Percentiles rank a stretch among this genome's conserved stretches.
These are phyloP conservation scores for Daldinia decipiens DNA, from an alignment of 495 filamentous ascomycete species.

Conservation along the genomic window DNA sequence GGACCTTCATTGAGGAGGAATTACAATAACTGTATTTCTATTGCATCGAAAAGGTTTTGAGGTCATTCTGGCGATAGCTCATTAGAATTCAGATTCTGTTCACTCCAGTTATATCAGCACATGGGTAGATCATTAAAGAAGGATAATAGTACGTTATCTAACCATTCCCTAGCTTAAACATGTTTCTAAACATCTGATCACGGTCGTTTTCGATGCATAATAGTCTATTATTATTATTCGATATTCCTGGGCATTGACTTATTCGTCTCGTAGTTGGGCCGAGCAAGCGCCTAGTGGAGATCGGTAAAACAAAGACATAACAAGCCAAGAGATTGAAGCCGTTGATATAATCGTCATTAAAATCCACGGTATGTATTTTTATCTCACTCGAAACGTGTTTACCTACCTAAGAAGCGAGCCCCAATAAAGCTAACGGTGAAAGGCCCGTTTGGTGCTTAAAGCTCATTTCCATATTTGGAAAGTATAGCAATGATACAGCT, in stretches of 20 bases:
- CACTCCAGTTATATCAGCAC: constrained; percentile 13
- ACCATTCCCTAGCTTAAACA: neutral
- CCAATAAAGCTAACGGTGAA: constrained; percentile 29
- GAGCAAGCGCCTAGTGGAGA: constrained; percentile 9
- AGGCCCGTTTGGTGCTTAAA: constrained; percentile 30
- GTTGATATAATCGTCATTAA: neutral
- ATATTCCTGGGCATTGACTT: neutral
- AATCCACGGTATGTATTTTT: constrained; percentile 27
- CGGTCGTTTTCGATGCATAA: neutral
- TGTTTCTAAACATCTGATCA: neutral
- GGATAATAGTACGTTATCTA: neutral
- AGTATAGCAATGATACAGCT: constrained; percentile 35
- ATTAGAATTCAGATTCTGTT: constrained; percentile 13
- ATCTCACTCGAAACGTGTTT: constrained; percentile 10
- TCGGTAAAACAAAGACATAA: constrained; percentile 24
- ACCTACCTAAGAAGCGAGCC: constrained; percentile 6
- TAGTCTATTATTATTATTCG: neutral
- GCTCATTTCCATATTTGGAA: constrained; percentile 45
- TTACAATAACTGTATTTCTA: constrained; percentile 45
- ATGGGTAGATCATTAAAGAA: neutral
- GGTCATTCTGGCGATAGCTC: constrained; percentile 19
- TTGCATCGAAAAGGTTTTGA: constrained; percentile 27
- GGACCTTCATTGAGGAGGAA: constrained; percentile 20
- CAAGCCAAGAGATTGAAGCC: constrained; percentile 32
- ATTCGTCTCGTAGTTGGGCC: constrained; percentile 13